phyloP scores from a whole-genome alignment of 2,329 filamentous ascomycete genomes.

The Exophiala mesophila region DNA sequence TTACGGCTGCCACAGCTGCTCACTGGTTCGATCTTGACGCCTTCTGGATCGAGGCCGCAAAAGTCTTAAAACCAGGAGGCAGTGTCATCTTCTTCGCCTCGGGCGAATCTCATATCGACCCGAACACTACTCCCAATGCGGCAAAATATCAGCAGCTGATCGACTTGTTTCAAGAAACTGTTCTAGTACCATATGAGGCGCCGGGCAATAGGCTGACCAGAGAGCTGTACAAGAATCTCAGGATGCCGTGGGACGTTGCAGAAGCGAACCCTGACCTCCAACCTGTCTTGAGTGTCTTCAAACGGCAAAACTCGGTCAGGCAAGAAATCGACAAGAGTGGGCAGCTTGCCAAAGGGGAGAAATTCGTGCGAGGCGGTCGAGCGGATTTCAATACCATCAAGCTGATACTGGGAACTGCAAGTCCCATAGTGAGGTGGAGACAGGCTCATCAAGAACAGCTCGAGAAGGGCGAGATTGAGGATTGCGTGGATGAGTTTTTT shows the following conservation, averaged over 20 bases:
- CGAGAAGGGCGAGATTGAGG: conserved; percentile 33
- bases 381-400: conserved; percentile 27
- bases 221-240: conserved; percentile 40
- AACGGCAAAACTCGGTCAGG: conserved; percentile 11
- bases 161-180: conserved; percentile 34
- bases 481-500: conserved; percentile 31
- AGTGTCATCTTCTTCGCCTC: conserved; percentile 50
- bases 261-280: conserved; percentile 24
- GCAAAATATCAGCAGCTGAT: conserved; percentile 41
- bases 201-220: conserved; percentile 41
- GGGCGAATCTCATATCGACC: conserved; percentile 28
- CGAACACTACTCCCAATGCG: conserved; percentile 36
- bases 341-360: conserved; percentile 15
- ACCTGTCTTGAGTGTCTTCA: conserved; percentile 18
- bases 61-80: conserved; percentile 48
- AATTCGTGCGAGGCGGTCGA: conserved; percentile 28
- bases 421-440: conserved; percentile 39
- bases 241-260: conserved; percentile 46
- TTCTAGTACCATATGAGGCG: conserved; percentile 38
- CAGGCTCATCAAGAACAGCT: conserved; percentile 35
- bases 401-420: conserved; percentile 32
- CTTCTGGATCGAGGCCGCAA: conserved; percentile 48
- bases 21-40: conserved; percentile 55
- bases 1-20: conserved; percentile 47
- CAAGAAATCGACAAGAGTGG: conserved; percentile 18